Evolutionary conservation across 345 rosid species (phyloP).

Genomic region (Eucalyptus grandis): DNA sequence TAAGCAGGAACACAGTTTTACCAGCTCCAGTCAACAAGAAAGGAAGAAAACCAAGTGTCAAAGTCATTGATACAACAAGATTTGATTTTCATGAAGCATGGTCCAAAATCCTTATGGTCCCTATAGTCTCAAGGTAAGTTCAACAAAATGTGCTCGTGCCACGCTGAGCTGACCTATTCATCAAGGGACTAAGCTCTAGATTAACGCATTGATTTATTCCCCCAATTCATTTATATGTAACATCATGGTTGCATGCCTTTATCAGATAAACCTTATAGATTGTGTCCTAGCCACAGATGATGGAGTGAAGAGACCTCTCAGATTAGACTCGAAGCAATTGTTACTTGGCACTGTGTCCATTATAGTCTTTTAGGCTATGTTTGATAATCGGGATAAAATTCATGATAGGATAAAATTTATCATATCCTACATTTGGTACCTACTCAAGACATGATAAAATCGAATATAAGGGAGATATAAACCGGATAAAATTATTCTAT

Average conservation of each 20-base stretch:
- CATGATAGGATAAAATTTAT: accelerated
- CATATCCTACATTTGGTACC: too few relatives aligned
- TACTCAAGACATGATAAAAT: too few relatives aligned
- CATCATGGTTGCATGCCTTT: background rate
- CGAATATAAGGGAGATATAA: too few relatives aligned
- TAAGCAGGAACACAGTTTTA: too few relatives aligned
- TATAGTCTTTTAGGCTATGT: background rate
- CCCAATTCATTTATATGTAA: background rate
- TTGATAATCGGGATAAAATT: too few relatives aligned
- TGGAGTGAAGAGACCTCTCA: background rate
- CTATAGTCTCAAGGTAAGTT: background rate
- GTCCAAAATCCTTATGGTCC: background rate
- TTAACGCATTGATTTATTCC: background rate
- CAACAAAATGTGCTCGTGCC: background rate
- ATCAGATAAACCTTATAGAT: background rate
- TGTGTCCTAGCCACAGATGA: background rate
- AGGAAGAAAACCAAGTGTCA: background rate
- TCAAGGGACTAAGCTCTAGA: background rate
- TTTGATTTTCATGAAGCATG: background rate
- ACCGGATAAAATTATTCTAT: too few relatives aligned
- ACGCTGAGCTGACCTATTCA: accelerated
- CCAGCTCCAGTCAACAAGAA: too few relatives aligned
- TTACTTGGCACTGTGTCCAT: background rate
- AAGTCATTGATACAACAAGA: background rate
- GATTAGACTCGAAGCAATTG: background rate